A percentile compares a stretch with the other conserved stretches of the same genome.
phyloP scores from a whole-genome alignment of 352 stramenopile genomes.

The Pythium phragmiticola region DNA sequence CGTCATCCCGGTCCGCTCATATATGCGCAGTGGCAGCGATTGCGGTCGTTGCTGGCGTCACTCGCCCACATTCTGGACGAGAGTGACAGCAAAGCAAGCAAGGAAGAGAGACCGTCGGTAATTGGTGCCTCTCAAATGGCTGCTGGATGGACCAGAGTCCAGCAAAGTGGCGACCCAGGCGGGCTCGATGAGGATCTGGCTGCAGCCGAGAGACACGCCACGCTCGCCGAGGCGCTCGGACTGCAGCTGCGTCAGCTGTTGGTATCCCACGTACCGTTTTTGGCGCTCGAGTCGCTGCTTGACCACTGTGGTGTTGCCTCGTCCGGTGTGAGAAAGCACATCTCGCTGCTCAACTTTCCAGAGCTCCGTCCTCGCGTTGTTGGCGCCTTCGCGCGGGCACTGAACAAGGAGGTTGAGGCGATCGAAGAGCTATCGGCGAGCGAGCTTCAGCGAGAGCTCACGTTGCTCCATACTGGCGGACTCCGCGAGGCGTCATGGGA shows the following conservation, averaged over 20 bases:
- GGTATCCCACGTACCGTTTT: conserved; percentile 27
- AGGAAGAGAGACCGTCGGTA: background rate
- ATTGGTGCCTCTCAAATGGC: no score
- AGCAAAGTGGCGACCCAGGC: background rate
- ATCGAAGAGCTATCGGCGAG: conserved; percentile 24
- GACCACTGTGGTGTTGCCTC: conserved; percentile 36
- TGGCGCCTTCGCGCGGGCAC: conserved; percentile 7
- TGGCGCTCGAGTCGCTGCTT: conserved; percentile 35
- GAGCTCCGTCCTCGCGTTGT: conserved; percentile 16
- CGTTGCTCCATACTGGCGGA: background rate
- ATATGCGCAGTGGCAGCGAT: conserved; percentile 18
- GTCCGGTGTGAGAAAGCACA: conserved; percentile 31
- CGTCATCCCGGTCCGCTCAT: conserved; percentile 24
- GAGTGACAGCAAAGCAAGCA: background rate
- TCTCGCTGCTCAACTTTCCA: conserved; percentile 27
- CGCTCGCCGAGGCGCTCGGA: background rate
- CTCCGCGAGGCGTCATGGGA: background rate
- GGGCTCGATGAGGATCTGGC: background rate
- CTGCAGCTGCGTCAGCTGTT: conserved; percentile 2
- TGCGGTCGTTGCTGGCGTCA: conserved; percentile 10
- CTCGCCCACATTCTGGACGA: conserved; percentile 2
- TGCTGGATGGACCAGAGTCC: background rate
- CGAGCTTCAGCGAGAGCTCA: conserved; percentile 22
- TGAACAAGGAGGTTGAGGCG: background rate
- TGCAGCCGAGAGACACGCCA: background rate